phyloP scores from a whole-genome alignment of 495 filamentous ascomycete species.

The Penicillium waksmanii region DNA sequence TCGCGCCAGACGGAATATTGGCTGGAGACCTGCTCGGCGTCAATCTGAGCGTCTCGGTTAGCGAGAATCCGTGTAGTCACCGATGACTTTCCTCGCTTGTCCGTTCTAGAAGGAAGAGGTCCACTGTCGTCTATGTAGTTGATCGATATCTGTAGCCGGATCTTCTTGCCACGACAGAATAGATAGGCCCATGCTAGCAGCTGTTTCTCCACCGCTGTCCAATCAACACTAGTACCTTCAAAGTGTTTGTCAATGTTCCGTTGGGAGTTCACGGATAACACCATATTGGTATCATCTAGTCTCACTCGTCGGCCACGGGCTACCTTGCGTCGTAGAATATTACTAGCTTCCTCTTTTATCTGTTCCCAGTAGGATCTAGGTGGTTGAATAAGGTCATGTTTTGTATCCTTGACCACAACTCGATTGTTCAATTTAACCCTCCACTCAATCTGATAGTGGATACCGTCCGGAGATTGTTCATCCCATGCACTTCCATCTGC shows the following conservation, averaged over 20 bases:
- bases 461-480: conserved; percentile 34
- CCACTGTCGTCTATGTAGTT: conserved; percentile 24
- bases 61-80: conserved; percentile 23
- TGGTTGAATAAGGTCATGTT: conserved; percentile 30
- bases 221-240: conserved; percentile 19
- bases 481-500: conserved; percentile 35
- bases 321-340: conserved; percentile 19
- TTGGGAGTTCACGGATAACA: conserved; percentile 19
- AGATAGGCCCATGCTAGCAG: conserved; percentile 17
- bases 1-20: conserved; percentile 10
- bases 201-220: conserved; percentile 13
- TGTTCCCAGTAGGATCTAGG: conserved; percentile 28
- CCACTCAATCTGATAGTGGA: conserved; percentile 45
- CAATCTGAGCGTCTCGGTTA: conserved; percentile 22
- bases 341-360: conserved; percentile 18
- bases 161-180: conserved; percentile 18
- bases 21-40: conserved; percentile 17
- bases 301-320: conserved; percentile 19
- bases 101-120: conserved; percentile 16
- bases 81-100: conserved; percentile 26
- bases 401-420: conserved; percentile 35
- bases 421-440: conserved; percentile 39
- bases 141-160: conserved; percentile 18
- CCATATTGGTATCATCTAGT: conserved; percentile 23
- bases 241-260: conserved; percentile 12